phyloP scores from a whole-genome alignment of 169 alveolate genomes.

The Perkinsus olseni region DNA sequence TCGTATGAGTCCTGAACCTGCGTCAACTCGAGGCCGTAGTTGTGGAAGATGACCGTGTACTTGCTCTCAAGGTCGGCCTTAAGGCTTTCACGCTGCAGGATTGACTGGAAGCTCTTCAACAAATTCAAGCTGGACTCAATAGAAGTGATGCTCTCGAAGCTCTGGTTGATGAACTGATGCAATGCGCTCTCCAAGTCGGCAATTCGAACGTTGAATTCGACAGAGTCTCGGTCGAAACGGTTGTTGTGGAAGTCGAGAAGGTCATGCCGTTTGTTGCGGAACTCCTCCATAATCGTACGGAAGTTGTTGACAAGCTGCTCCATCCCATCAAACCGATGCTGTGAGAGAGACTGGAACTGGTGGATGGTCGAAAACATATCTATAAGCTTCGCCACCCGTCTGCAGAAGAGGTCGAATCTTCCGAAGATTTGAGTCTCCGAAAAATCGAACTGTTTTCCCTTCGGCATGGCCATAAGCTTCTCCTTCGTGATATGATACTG shows the following conservation, averaged over 20 bases:
- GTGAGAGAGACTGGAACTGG: constrained; percentile 78
- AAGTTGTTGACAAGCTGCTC: constrained; percentile 72
- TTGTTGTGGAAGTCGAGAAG: constrained; percentile 82
- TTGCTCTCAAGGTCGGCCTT: constrained; percentile 69
- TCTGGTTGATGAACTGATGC: constrained; percentile 78
- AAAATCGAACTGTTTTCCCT: constrained; percentile 88
- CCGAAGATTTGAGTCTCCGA: constrained; percentile 90
- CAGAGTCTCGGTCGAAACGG: constrained; percentile 91
- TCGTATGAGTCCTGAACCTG: background rate
- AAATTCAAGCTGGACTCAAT: constrained; percentile 75
- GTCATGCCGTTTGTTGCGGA: constrained; percentile 77
- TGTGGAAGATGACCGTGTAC: constrained; percentile 77
- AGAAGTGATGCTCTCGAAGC: constrained; percentile 65
- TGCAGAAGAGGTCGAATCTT: constrained; percentile 87
- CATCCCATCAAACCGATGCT: constrained; percentile 86
- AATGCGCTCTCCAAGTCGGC: constrained; percentile 55
- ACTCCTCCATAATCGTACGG: constrained; percentile 63
- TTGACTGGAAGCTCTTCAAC: constrained; percentile 75
- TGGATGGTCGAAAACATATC: constrained; percentile 87
- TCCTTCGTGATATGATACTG: constrained; percentile 79
- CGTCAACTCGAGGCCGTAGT: constrained; percentile 76
- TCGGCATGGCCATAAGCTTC: constrained; percentile 78
- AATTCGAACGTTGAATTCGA: constrained; percentile 87
- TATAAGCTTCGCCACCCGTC: constrained; percentile 86
- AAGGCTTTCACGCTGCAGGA: constrained; percentile 73